Percentiles rank a stretch among this genome's conserved stretches.
phyloP scores from a whole-genome alignment of 169 alveolate genomes.

The Plasmodium knowlesi region DNA sequence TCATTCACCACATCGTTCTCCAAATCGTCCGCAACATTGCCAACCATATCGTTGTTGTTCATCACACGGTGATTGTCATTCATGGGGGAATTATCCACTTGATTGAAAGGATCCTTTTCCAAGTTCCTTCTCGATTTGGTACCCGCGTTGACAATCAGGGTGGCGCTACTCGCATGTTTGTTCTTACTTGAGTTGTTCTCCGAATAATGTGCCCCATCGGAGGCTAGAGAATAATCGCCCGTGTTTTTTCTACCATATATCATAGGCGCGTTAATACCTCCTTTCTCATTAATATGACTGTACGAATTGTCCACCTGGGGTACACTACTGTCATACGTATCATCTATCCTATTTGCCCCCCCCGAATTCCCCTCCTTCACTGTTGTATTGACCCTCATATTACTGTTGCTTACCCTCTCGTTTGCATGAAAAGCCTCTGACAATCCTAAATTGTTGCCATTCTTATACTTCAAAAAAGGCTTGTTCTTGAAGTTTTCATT shows the following conservation, averaged over 20 bases:
- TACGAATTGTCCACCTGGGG: neutral
- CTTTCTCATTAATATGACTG: conserved; percentile 8
- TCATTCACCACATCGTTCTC: neutral
- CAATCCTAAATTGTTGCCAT: conserved; percentile 24
- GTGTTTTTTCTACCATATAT: neutral
- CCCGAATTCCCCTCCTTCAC: neutral
- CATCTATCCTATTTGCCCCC: neutral
- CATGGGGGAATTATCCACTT: neutral
- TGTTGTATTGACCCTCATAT: neutral
- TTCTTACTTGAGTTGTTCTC: conserved; percentile 11
- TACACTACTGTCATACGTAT: neutral
- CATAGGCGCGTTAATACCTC: neutral
- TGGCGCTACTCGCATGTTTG: neutral
- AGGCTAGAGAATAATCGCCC: neutral
- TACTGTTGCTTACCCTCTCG: conserved; percentile 1
- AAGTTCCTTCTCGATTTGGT: neutral
- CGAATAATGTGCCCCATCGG: neutral
- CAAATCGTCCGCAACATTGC: neutral
- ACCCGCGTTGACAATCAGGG: neutral
- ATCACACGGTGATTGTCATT: neutral
- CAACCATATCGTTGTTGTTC: neutral
- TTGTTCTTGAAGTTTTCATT: conserved; percentile 68
- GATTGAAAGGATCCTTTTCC: conserved; percentile 17
- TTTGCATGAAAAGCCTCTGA: conserved; percentile 13
- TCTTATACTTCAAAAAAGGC: conserved; percentile 47